Evolutionary conservation across 768 basidiomycete species (phyloP).

Genomic region (Leccinum subtestaceum): DNA sequence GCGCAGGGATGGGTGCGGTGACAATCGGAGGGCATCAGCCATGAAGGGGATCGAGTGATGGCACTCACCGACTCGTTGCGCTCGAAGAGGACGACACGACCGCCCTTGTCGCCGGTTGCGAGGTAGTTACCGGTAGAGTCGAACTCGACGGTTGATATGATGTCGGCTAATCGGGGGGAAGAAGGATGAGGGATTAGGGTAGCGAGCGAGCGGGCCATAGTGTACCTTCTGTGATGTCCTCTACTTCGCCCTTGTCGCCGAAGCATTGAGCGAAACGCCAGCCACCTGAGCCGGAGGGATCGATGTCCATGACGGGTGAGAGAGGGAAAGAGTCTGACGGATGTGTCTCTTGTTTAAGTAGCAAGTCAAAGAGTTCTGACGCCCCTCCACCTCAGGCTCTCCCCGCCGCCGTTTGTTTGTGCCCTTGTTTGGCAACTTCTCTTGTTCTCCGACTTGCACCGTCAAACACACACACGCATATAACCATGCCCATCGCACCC

Average conservation of each 20-base stretch:
- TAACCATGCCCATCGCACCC: conserved; percentile 76
- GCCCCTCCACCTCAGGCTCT: conserved; percentile 14
- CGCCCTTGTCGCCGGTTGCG: conserved; percentile 99
- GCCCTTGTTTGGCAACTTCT: conserved; percentile 29
- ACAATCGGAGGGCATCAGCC: conserved; percentile 36
- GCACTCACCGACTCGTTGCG: conserved; percentile 88
- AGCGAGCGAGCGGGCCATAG: conserved; percentile 21
- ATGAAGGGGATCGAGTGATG: conserved; percentile 7
- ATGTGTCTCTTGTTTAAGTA: conserved; percentile 11
- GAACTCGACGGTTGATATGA: conserved; percentile 99
- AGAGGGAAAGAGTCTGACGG: conserved; percentile 17
- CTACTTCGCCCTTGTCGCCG: conserved; percentile 99
- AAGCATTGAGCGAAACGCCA: conserved; percentile 99
- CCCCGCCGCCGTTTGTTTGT: conserved; percentile 28
- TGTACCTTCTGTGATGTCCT: conserved; percentile 97
- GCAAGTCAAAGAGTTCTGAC: conserved; percentile 16
- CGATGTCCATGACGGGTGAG: conserved; percentile 64
- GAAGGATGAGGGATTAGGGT: conserved; percentile 14
- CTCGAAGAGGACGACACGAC: conserved; percentile 97
- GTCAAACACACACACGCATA: conserved; percentile 20
- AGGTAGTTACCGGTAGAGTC: conserved; percentile 99
- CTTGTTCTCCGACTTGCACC: conserved; percentile 28
- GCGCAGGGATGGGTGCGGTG: conserved; percentile 9
- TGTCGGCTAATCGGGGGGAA: conserved; percentile 75
- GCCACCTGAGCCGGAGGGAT: conserved; percentile 78